phyloP scores from a whole-genome alignment of 305 asterid species.

The Striga hermonthica region DNA sequence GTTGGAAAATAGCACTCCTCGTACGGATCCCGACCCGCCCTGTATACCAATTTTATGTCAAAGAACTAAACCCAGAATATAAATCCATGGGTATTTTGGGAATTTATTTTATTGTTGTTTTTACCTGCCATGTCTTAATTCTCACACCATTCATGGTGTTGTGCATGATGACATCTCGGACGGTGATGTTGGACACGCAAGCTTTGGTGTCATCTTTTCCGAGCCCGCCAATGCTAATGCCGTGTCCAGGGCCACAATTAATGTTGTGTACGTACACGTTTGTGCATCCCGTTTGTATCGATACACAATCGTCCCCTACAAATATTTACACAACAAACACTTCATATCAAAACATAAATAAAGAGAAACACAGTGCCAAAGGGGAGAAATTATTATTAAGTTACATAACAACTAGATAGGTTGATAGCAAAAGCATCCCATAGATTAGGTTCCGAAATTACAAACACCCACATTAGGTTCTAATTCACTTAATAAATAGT shows the following conservation, averaged over 20 bases:
- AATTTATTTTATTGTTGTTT: conserved; percentile 36
- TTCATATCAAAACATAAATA: conserved; percentile 35
- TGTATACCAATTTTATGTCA: conserved; percentile 61
- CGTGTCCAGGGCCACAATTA: conserved; percentile 98
- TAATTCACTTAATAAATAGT: background rate
- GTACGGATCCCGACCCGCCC: conserved; percentile 93
- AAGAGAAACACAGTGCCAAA: conserved; percentile 42
- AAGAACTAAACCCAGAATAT: too few relatives aligned
- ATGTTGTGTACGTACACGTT: conserved; percentile 77
- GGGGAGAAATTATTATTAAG: conserved; percentile 41
- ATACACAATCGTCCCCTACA: conserved; percentile 92
- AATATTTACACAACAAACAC: conserved; percentile 26
- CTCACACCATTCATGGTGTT: conserved; percentile 90
- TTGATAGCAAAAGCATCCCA: too few relatives aligned
- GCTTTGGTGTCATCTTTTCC: conserved; percentile 88
- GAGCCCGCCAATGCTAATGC: conserved; percentile 90
- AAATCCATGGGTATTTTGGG: too few relatives aligned
- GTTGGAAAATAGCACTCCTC: conserved; percentile 68
- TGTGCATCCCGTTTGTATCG: conserved; percentile 95
- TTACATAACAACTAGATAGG: too few relatives aligned
- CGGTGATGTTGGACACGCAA: conserved; percentile 90
- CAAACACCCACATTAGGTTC: background rate
- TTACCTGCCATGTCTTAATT: conserved; percentile 98
- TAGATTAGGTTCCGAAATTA: too few relatives aligned
- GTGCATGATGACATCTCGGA: conserved; percentile 64